Evolutionary conservation across 371 early-diverging fungal species (phyloP).

Genomic region (Basidiobolus meristosporus): DNA sequence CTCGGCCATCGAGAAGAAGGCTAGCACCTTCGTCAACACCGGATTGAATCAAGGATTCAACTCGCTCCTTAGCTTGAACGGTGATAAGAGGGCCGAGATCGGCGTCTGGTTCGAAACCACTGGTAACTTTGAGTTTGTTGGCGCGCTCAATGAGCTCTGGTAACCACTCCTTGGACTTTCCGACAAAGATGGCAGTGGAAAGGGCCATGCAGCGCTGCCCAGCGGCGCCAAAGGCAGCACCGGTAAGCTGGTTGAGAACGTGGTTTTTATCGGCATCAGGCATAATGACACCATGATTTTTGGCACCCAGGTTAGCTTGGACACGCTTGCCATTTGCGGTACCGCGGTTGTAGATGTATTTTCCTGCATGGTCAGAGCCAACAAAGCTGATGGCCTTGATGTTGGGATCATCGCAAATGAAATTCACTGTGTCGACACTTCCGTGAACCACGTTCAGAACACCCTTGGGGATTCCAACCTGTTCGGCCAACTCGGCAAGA

Average conservation of each 20-base stretch:
- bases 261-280: slow-evolving; percentile 84
- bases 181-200: slow-evolving; percentile 81
- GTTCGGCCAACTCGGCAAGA: slow-evolving; percentile 70
- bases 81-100: slow-evolving; percentile 89
- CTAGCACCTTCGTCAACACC: slow-evolving; percentile 81
- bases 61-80: slow-evolving; percentile 59
- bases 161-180: slow-evolving; percentile 68
- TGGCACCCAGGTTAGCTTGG: slow-evolving; percentile 91
- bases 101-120: slow-evolving; percentile 70
- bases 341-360: slow-evolving; percentile 77
- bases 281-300: slow-evolving; percentile 92
- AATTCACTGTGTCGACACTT: slow-evolving; percentile 74
- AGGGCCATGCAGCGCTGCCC: slow-evolving; percentile 94
- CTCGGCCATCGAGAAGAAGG: slow-evolving; percentile 79
- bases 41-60: slow-evolving; percentile 60
- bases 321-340: slow-evolving; percentile 88
- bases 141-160: slow-evolving; percentile 83
- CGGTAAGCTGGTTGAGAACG: slow-evolving; percentile 74
- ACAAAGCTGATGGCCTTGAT: slow-evolving; percentile 92
- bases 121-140: slow-evolving; percentile 62
- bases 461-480: slow-evolving; percentile 89
- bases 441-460: slow-evolving; percentile 92
- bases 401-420: slow-evolving; percentile 66
- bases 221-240: slow-evolving; percentile 94
- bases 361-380: slow-evolving; percentile 77